Conservation (phyloP, 2,329 filamentous ascomycete genomes). For the Samsoniella hepiali region DNA sequence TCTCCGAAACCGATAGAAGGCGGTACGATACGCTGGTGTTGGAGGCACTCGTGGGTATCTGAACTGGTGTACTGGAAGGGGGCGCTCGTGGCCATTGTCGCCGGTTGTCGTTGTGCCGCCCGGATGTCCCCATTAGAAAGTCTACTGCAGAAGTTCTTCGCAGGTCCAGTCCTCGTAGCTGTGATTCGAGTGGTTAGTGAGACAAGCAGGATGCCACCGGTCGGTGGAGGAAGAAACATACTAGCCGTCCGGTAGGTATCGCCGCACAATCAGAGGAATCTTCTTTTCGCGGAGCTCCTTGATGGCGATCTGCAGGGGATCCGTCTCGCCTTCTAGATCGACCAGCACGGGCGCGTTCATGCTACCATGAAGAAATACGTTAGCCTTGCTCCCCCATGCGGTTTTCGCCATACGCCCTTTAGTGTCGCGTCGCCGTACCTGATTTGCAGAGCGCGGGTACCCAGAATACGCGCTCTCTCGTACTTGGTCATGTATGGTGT, state of each 20-base stretch:
- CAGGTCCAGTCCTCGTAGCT: slow-evolving; percentile 99
- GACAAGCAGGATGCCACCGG: not conserved
- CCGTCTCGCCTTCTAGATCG: slow-evolving; percentile 94
- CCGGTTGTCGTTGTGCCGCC: not conserved
- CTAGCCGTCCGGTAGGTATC: slow-evolving; percentile 96
- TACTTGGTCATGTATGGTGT: slow-evolving; percentile 99
- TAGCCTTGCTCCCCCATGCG: slow-evolving; percentile 19
- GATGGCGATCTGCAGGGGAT: slow-evolving; percentile 94
- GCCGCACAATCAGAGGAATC: slow-evolving; percentile 89
- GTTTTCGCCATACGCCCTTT: not conserved
- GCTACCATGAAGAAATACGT: slow-evolving; percentile 44
- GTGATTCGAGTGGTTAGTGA: slow-evolving; percentile 23
- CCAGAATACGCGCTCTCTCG: slow-evolving; percentile 88
- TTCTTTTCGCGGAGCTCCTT: slow-evolving; percentile 99
- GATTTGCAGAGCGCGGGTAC: slow-evolving; percentile 91
- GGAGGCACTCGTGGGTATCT: not conserved
- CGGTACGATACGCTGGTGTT: not conserved
- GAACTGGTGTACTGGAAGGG: not conserved
- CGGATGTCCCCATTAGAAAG: slow-evolving; percentile 5
- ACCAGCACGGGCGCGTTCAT: slow-evolving; percentile 98
- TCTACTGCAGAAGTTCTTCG: slow-evolving; percentile 77
- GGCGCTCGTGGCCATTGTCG: not conserved
- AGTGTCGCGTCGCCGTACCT: slow-evolving; percentile 58
- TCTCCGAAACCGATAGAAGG: not conserved
- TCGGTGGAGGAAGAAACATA: slow-evolving; percentile 46